These are phyloP conservation scores for Imleria badia DNA, from an alignment of 768 basidiomycete genomes.

Conservation along the genomic window DNA sequence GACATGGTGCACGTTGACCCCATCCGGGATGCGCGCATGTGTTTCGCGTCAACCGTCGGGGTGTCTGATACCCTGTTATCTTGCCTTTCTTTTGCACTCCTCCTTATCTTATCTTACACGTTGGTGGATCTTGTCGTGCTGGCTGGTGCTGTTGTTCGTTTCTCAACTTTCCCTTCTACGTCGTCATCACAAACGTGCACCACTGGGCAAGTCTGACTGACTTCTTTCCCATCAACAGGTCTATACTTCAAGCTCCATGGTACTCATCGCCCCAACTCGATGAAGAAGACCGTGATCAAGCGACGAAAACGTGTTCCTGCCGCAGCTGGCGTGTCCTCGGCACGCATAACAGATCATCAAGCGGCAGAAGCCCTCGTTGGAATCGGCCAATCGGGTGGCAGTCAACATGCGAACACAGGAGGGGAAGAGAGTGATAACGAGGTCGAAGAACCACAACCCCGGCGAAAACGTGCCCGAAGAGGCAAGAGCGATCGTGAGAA, in stretches of 20 bases:
- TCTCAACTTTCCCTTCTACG: background rate
- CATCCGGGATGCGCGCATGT: constrained; percentile 18
- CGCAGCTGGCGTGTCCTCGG: constrained; percentile 49
- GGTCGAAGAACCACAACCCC: constrained; percentile 47
- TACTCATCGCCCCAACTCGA: constrained; percentile 93
- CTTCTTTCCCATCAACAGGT: constrained; percentile 47
- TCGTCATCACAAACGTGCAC: background rate
- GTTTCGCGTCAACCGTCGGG: constrained; percentile 19
- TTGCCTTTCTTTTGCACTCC: constrained; percentile 10
- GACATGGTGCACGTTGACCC: constrained; percentile 22
- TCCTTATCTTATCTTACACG: constrained; percentile 28
- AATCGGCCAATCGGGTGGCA: constrained; percentile 57
- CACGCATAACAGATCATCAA: constrained; percentile 76
- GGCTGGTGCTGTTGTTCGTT: background rate
- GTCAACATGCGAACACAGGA: constrained; percentile 35
- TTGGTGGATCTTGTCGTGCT: background rate
- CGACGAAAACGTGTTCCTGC: constrained; percentile 96
- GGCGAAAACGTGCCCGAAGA: constrained; percentile 56
- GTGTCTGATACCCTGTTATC: constrained; percentile 20
- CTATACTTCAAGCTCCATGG: constrained; percentile 99
- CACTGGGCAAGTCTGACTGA: constrained; percentile 12
- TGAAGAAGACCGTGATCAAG: constrained; percentile 99
- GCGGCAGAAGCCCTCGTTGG: constrained; percentile 88
- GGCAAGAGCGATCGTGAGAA: constrained; percentile 37
- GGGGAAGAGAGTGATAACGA: constrained; percentile 44